A percentile compares a stretch with the other conserved stretches of the same genome.
phyloP scores from a whole-genome alignment of 2,329 filamentous ascomycete genomes.

The Beauveria varroae region DNA sequence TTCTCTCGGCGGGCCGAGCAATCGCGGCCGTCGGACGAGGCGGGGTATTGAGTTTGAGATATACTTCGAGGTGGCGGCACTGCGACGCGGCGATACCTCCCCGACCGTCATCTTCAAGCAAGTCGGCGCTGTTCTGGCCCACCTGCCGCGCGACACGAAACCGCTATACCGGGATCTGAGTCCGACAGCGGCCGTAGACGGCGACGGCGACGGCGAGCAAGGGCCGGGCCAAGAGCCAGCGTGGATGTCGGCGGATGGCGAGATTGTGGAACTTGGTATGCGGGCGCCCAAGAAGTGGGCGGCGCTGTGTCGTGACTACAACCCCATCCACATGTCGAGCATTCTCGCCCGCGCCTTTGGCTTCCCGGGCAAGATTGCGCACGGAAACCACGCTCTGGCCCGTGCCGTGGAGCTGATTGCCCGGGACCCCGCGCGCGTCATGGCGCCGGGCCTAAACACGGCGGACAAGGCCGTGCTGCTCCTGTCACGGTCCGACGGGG shows the following conservation, averaged over 20 bases:
- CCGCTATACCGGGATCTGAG: constrained; percentile 4
- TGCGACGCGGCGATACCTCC: constrained; percentile 5
- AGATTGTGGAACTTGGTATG: constrained; percentile 10
- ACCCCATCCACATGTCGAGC: constrained; percentile 13
- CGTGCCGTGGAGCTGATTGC: constrained; percentile 6
- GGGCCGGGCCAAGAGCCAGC: neutral
- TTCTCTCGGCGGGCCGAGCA: constrained; percentile 4
- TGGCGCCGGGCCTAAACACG: neutral
- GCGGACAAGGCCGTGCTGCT: constrained; percentile 1
- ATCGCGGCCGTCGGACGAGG: constrained; percentile 9
- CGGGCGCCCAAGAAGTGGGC: constrained; percentile 10
- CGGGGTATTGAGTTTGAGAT: constrained; percentile 12
- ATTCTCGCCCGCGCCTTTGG: constrained; percentile 10
- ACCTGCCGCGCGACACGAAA: constrained; percentile 8
- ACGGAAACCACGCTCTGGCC: constrained; percentile 12
- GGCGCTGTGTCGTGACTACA: constrained; percentile 12
- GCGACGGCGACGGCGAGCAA: neutral
- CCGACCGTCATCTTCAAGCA: constrained; percentile 12
- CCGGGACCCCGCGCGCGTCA: neutral
- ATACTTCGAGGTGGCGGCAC: constrained; percentile 5
- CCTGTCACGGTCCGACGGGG: neutral
- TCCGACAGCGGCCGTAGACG: neutral
- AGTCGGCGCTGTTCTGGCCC: constrained; percentile 4
- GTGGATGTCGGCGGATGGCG: constrained; percentile 7
- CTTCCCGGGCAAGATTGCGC: constrained; percentile 11